Evolutionary conservation across 2,329 filamentous ascomycete genomes (phyloP).

Genomic region (Colletotrichum sansevieriae): DNA sequence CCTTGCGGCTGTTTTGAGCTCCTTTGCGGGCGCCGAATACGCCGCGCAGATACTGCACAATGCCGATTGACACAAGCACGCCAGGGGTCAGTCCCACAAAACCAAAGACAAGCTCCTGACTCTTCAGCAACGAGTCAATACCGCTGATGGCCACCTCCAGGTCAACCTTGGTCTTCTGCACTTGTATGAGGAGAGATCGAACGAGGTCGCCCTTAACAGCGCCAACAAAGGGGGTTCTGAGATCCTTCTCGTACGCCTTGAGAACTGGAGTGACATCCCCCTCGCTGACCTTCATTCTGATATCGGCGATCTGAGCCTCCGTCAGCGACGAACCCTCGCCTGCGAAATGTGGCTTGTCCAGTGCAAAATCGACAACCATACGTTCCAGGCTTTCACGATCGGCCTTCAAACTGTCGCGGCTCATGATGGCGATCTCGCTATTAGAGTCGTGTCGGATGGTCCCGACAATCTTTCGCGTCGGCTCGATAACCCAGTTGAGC

Average conservation of each 20-base stretch:
- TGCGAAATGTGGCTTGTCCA: conserved; percentile 79
- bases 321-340: conserved; percentile 66
- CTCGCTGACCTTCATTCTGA: conserved; percentile 85
- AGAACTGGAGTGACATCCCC: conserved; percentile 94
- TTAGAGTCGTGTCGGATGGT: conserved; percentile 94
- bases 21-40: conserved; percentile 80
- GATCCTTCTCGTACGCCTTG: conserved; percentile 89
- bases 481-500: conserved; percentile 95
- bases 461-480: conserved; percentile 82
- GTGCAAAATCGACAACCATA: conserved; percentile 97
- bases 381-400: conserved; percentile 93
- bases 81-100: conserved; percentile 95
- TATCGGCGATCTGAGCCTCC: conserved; percentile 78
- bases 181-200: conserved; percentile 91
- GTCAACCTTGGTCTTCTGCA: conserved; percentile 99
- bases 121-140: conserved; percentile 94
- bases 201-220: conserved; percentile 89
- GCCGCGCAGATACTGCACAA: conserved; percentile 77
- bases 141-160: conserved; percentile 96
- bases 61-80: conserved; percentile 85
- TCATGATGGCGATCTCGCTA: conserved; percentile 97
- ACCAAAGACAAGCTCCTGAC: conserved; percentile 97
- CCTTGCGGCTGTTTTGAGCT: conserved; percentile 72
- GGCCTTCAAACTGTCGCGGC: conserved; percentile 88
- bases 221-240: conserved; percentile 84